Evolutionary conservation across 2,329 filamentous ascomycete genomes (phyloP).

Genomic region (Colletotrichum euphorbiae): DNA sequence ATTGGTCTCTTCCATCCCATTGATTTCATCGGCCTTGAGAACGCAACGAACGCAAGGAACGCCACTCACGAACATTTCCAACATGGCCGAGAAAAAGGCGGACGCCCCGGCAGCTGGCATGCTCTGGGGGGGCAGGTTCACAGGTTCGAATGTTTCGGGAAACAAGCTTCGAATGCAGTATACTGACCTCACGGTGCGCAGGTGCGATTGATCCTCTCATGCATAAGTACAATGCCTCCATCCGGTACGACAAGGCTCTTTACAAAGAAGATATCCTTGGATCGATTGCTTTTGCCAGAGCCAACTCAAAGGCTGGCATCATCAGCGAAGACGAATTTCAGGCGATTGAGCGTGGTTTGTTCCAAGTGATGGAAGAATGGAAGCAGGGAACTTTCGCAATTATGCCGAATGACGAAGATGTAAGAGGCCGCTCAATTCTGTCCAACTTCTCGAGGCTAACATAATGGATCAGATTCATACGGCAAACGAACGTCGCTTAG

Average conservation of each 20-base stretch:
- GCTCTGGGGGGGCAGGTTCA: slow-evolving; percentile 51
- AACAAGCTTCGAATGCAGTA: slow-evolving; percentile 5
- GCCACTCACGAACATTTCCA: neutral
- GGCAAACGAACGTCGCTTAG: slow-evolving; percentile 67
- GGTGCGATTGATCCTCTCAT: slow-evolving; percentile 41
- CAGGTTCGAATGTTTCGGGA: slow-evolving; percentile 50
- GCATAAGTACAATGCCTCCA: slow-evolving; percentile 70
- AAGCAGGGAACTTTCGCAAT: slow-evolving; percentile 44
- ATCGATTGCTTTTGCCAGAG: slow-evolving; percentile 73
- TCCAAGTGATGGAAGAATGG: slow-evolving; percentile 50
- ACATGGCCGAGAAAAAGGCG: slow-evolving; percentile 41
- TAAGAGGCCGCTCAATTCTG: slow-evolving; percentile 32
- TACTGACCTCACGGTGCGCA: slow-evolving; percentile 22
- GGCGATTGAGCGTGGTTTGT: slow-evolving; percentile 71
- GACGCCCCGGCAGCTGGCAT: slow-evolving; percentile 45
- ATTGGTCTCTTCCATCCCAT: too few species aligned
- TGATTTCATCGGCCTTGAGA: too few species aligned
- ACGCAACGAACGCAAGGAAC: slow-evolving; percentile 5
- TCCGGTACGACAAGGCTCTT: slow-evolving; percentile 73
- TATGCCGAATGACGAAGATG: slow-evolving; percentile 35
- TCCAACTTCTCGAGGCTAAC: slow-evolving; percentile 38
- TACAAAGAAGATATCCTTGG: slow-evolving; percentile 75
- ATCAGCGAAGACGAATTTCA: slow-evolving; percentile 71
- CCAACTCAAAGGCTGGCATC: slow-evolving; percentile 71
- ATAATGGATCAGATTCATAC: slow-evolving; percentile 63